Percentiles rank a stretch among this genome's conserved stretches.
These are phyloP conservation scores for Suillus alpinus DNA, from an alignment of 768 basidiomycete genomes.

Conservation along the genomic window DNA sequence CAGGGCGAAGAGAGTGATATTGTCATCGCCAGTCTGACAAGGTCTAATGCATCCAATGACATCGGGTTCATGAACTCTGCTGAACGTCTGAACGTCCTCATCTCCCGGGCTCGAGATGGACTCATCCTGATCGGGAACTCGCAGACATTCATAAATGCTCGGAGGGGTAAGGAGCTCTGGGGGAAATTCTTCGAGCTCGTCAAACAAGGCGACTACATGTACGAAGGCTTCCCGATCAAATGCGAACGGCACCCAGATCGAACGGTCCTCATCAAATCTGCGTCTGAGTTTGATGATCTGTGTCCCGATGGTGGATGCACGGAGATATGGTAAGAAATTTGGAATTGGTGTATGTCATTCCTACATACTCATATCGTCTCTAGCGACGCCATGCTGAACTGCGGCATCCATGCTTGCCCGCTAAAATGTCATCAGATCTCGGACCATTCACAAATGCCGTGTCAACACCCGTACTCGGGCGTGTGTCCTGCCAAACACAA, in stretches of 20 bases:
- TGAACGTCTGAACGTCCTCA: constrained; percentile 67
- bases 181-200: constrained; percentile 45
- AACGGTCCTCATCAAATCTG: constrained; percentile 35
- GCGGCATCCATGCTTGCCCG: constrained; percentile 52
- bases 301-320: constrained; percentile 65
- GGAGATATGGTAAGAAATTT: constrained; percentile 50
- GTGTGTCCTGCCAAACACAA: constrained; percentile 46
- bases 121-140: constrained; percentile 67
- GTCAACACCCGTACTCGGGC: constrained; percentile 33
- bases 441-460: constrained; percentile 54
- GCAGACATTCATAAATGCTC: constrained; percentile 51
- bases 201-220: constrained; percentile 41
- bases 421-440: constrained; percentile 58
- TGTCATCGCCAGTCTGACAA: constrained; percentile 57
- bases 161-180: constrained; percentile 55
- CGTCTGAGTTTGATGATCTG: constrained; percentile 47
- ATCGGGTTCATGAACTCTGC: constrained; percentile 75
- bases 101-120: constrained; percentile 65
- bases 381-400: constrained; percentile 49
- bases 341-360: background rate
- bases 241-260: constrained; percentile 55
- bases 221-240: constrained; percentile 55
- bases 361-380: background rate
- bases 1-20: constrained; percentile 76
- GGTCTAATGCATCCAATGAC: constrained; percentile 52